phyloP scores from a whole-genome alignment of 441 rosid genomes.

The Corymbia citriodora region DNA sequence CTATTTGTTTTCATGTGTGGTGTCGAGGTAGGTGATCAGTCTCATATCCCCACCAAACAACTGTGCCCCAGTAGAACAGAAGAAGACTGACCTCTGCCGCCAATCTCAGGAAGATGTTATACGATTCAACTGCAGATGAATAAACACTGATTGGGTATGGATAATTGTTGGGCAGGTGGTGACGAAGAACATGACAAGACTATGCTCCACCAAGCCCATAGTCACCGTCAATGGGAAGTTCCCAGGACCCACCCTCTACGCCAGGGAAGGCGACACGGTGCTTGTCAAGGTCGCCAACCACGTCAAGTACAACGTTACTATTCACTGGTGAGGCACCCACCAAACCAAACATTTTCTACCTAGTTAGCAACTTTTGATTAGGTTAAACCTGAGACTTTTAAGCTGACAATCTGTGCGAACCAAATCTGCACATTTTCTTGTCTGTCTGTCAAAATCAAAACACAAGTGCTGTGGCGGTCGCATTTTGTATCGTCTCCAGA shows the following conservation, averaged over 20 bases:
- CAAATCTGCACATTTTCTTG: neutral
- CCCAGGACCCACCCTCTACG: conserved; percentile 14
- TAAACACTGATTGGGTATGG: neutral
- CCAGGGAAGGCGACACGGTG: conserved; percentile 12
- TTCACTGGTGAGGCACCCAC: conserved; percentile 4
- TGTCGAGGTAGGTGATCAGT: neutral
- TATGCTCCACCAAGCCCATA: conserved; percentile 8
- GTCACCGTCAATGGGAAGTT: conserved; percentile 13
- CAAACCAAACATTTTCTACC: neutral
- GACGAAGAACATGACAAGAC: conserved; percentile 3
- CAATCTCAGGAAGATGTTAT: neutral
- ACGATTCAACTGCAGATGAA: neutral
- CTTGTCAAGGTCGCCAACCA: conserved; percentile 14
- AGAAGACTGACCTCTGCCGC: neutral
- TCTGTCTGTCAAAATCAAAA: neutral
- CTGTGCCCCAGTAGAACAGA: neutral
- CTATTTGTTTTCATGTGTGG: neutral
- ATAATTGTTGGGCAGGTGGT: conserved; percentile 6
- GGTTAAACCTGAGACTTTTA: neutral
- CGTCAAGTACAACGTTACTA: conserved; percentile 9
- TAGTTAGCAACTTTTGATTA: neutral
- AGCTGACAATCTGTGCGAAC: neutral
- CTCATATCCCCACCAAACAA: neutral
- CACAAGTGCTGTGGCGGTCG: neutral
- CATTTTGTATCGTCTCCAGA: neutral